Base-by-base conservation (phyloP, 225 moss, liverwort and hornwort species). In the Straminergon stramineum region DNA sequence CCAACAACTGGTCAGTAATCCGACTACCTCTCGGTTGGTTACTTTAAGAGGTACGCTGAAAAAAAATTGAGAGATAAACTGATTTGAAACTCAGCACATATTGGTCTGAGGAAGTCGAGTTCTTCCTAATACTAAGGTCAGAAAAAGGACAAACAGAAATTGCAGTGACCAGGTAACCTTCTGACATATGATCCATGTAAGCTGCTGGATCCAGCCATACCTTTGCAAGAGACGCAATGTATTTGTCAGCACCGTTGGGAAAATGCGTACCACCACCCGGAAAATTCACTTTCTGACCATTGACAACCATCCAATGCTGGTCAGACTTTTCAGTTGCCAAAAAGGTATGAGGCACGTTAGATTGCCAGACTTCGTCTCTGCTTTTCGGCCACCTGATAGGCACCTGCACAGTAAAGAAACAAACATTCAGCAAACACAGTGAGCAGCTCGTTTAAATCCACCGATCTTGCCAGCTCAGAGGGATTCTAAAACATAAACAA, bases 241-340 rank as follows among this genome's bases (percentile, higher is more conserved):
- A 99, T 74, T 97, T 99, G 92, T 97, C 95, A 24, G 99, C 99
- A 87, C 99, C 99, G 48, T 93, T 91, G 67, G 95, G 99, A 87
- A 99, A 99, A 89, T 99, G 99, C 76, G 99, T 99, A 82, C 99
- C 99, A 79, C 99, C 99, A 35, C 99, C 99, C 48, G 99, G 99
- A 88, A 99, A 99, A 69, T 91, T 96, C 24, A 97, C 96, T 91
- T 97, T 99, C 88, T 97, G 96, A 69, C 94, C 97, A 58, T 91
- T 87, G 58, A 97, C 91, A 88, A 92, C 99, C 99, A 99, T 99
- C 99, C 99, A 99, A 81, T 97, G 97, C 91, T 99, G 99, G 90
- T 99, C 96, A 63, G 96, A 96, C 90, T 99, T 99, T 90, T 99
- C 97, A 77, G 87, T 86, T 56, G 99, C 97, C 85, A 99, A 92